Conservation (phyloP, 129 eudicot species). For the sunflower (Helianthus annuus) region DNA sequence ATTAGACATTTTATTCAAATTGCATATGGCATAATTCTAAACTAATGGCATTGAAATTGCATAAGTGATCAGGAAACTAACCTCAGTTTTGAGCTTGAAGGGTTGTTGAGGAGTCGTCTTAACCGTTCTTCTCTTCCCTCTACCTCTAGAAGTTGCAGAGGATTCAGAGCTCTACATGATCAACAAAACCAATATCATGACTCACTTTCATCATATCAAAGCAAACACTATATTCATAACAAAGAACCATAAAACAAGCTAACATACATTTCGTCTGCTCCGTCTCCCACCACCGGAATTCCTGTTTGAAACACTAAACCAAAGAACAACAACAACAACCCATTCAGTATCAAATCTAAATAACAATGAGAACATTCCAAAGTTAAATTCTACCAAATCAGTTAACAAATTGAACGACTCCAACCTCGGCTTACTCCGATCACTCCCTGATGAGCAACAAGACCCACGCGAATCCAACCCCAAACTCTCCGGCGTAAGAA, state of each 20-base stretch:
- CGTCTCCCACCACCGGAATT: slow-evolving; percentile 61
- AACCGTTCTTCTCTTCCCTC: slow-evolving; percentile 53
- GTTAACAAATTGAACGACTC: slow-evolving; percentile 4
- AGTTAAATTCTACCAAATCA: neutral
- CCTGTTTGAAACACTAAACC: slow-evolving; percentile 49
- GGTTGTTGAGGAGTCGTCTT: slow-evolving; percentile 74
- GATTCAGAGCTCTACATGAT: slow-evolving; percentile 72
- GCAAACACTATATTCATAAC: neutral
- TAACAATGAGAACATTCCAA: neutral
- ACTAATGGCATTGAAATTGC: neutral
- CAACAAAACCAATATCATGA: slow-evolving; percentile 3
- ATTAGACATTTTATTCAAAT: neutral
- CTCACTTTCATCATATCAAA: slow-evolving; percentile 10
- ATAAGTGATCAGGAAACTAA: slow-evolving; percentile 15
- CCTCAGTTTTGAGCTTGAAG: slow-evolving; percentile 93
- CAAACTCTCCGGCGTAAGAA: slow-evolving; percentile 72
- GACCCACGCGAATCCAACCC: slow-evolving; percentile 61
- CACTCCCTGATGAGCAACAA: slow-evolving; percentile 55
- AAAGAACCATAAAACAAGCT: neutral
- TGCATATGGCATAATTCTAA: neutral
- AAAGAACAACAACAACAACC: slow-evolving; percentile 4
- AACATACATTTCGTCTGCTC: slow-evolving; percentile 74
- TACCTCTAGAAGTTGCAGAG: slow-evolving; percentile 56
- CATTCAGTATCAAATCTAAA: slow-evolving; percentile 17
- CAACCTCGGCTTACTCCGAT: slow-evolving; percentile 61